Conservation (phyloP, 75 land plant species). For the Picea sitchensis region DNA sequence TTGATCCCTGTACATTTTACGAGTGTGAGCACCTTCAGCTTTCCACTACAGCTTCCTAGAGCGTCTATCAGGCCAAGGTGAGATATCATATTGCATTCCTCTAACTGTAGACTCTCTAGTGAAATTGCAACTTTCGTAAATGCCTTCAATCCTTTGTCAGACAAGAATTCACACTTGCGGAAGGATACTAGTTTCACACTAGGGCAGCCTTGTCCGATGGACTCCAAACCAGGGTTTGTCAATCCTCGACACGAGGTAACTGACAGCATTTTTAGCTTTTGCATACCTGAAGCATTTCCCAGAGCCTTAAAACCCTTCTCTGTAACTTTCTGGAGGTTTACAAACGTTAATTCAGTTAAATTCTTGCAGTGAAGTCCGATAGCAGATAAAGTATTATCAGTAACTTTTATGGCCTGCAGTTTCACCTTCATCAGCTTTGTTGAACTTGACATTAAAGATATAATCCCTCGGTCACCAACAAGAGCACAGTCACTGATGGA, state of each 20-base stretch:
- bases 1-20: slow-evolving; percentile 63
- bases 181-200: slow-evolving; percentile 53
- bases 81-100: slow-evolving; percentile 75
- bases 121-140: slow-evolving; percentile 44
- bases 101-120: slow-evolving; percentile 71
- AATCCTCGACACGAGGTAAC: slow-evolving; percentile 62
- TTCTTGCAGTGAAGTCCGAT: slow-evolving; percentile 63
- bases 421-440: slow-evolving; percentile 53
- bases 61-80: slow-evolving; percentile 49
- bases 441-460: slow-evolving; percentile 46
- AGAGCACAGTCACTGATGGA: slow-evolving; percentile 61
- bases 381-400: slow-evolving; percentile 60
- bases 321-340: slow-evolving; percentile 44
- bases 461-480: slow-evolving; percentile 75
- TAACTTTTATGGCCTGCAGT: slow-evolving; percentile 58
- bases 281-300: slow-evolving; percentile 59
- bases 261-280: slow-evolving; percentile 35
- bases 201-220: slow-evolving; percentile 57
- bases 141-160: slow-evolving; percentile 51
- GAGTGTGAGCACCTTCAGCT: slow-evolving; percentile 48
- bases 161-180: slow-evolving; percentile 40
- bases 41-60: slow-evolving; percentile 36
- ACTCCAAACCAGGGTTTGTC: slow-evolving; percentile 51
- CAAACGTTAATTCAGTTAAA: slow-evolving; percentile 47
- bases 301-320: slow-evolving; percentile 77